Conservation (phyloP, 495 filamentous ascomycete genomes). For the Hypoxylon rickii region DNA sequence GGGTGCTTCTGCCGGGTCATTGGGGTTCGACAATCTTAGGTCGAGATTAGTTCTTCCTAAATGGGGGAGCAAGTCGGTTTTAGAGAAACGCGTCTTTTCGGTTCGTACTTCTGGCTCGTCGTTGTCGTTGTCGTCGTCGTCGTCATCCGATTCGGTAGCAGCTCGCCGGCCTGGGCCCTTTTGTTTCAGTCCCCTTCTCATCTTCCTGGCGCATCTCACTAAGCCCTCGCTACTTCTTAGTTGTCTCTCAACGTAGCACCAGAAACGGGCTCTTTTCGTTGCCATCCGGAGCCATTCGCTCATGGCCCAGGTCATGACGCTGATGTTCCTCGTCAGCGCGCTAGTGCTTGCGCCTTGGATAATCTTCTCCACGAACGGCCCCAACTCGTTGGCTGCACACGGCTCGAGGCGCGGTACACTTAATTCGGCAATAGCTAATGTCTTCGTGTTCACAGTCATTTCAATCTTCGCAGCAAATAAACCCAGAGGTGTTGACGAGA, state of each 20-base stretch:
- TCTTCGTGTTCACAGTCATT: slow-evolving; percentile 52
- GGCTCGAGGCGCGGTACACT: slow-evolving; percentile 49
- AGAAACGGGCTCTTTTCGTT: slow-evolving; percentile 49
- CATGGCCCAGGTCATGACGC: slow-evolving; percentile 56
- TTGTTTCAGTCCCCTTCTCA: slow-evolving; percentile 31
- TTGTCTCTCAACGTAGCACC: slow-evolving; percentile 50
- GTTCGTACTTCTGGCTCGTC: slow-evolving; percentile 8
- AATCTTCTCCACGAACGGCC: slow-evolving; percentile 44
- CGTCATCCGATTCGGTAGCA: slow-evolving; percentile 15
- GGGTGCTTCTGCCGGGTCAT: slow-evolving; percentile 24
- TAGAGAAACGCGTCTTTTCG: slow-evolving; percentile 18
- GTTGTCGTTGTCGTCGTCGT: slow-evolving; percentile 27
- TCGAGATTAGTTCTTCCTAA: slow-evolving; percentile 52
- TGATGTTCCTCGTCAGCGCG: slow-evolving; percentile 48
- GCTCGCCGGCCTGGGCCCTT: slow-evolving; percentile 13
- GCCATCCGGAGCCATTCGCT: slow-evolving; percentile 56
- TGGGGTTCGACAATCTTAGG: slow-evolving; percentile 38
- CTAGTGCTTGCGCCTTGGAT: slow-evolving; percentile 32
- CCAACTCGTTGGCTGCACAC: slow-evolving; percentile 47
- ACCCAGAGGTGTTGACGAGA: slow-evolving; percentile 41
- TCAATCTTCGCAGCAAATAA: slow-evolving; percentile 53
- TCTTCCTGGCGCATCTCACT: slow-evolving; percentile 29
- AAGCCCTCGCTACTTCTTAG: slow-evolving; percentile 39
- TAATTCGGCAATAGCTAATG: slow-evolving; percentile 43
- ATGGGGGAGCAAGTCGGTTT: slow-evolving; percentile 41